These are phyloP conservation scores for Metschnikowia arizonensis DNA, from an alignment of 805 yeast genomes.

Conservation along the genomic window DNA sequence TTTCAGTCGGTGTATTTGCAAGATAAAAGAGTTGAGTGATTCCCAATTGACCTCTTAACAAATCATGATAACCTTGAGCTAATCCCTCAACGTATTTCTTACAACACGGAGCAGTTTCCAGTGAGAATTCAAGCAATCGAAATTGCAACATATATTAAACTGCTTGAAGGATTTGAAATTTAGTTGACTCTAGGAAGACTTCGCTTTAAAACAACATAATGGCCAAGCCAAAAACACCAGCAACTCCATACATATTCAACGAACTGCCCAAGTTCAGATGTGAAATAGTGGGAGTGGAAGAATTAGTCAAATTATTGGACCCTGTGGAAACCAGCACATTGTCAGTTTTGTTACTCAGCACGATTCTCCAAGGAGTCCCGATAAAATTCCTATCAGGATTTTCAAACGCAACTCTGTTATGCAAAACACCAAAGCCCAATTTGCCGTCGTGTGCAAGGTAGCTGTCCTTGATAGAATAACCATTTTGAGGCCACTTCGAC, in stretches of 20 bases:
- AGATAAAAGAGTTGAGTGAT: too few relatives aligned
- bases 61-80: too few relatives aligned
- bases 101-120: too few relatives aligned
- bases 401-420: not conserved
- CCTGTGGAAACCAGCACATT: not conserved
- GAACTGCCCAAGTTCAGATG: not conserved
- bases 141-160: too few relatives aligned
- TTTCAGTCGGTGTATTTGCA: too few relatives aligned
- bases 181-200: too few relatives aligned
- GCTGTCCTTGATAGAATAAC: slow-evolving; percentile 9
- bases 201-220: not conserved
- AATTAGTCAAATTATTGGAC: not conserved
- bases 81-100: too few relatives aligned
- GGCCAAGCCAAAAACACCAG: slow-evolving; percentile 1
- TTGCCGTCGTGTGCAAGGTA: not conserved
- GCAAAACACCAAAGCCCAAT: not conserved
- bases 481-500: slow-evolving; percentile 1
- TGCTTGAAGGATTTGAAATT: too few relatives aligned
- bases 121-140: too few relatives aligned
- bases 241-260: not conserved
- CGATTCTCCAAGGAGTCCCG: not conserved
- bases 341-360: not conserved
- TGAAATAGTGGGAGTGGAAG: not conserved
- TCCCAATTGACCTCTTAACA: too few relatives aligned
- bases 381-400: not conserved